Evolutionary conservation across 768 basidiomycete species (phyloP), one percentile per base, ranked within the genome.

Genomic region (Rhodocollybia butyracea): DNA sequence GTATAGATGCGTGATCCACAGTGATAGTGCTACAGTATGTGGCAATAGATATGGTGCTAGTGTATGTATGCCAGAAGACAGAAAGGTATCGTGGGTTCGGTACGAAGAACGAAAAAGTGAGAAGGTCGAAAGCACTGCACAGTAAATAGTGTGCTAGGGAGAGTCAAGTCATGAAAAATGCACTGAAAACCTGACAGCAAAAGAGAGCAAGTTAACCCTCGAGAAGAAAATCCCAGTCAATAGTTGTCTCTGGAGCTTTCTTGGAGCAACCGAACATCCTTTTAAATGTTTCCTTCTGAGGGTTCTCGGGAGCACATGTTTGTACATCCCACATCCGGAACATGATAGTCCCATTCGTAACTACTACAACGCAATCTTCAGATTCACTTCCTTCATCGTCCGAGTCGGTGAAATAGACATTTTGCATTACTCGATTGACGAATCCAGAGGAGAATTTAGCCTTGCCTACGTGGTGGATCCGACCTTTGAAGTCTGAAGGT

Each of bases 321-420:
- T 79, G 77, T 51, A 86, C 78, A 66, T 91, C 86, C 89, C 89
- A 91, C 88, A 89, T 89, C 29, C 83, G 82, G 68, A 91, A 86
- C 3, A 77, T 80, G 54, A 91, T 77, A 40, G 67, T 70, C 17
- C 89, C 88, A 17, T 63, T 61, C n/a, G 88, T 87, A 41, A 71
- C 68, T 6, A 90, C 78, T 46, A 84, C 69, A 46, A 89, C 81
- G 63, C 84, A 80, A 64, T 91, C 89, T 54, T 79, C 78, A 59
- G 66, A 64, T 10, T 56, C 54, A 7, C 69, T 69, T 34, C 70
- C 67, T 34, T 68, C 62, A 19, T 67, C 63, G 15, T 42, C 32
- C n/a, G n/a, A n/a, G 66, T 74, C 75, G 62, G 82, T 82, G 27
- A 84, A 59, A 36, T 73, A 73, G 40, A 76, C 77, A 56, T 84